phyloP scores from a whole-genome alignment of 1,139 yeast species.

The Geotrichum cucujoidarum region DNA sequence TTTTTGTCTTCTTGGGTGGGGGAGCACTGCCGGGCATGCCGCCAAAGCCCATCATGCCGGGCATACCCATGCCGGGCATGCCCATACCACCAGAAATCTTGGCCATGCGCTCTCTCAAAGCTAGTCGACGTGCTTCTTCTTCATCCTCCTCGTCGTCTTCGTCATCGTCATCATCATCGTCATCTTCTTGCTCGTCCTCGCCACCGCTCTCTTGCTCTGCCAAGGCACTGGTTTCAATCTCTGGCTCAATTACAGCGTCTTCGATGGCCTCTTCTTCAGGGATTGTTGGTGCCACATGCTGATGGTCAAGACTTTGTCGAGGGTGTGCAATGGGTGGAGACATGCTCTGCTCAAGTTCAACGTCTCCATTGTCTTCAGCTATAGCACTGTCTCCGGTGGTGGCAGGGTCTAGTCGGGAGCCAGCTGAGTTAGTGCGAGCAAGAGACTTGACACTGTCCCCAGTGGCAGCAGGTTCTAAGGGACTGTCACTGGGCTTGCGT shows the following conservation, averaged over 20 bases:
- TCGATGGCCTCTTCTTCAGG: background rate
- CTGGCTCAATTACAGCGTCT: too few relatives aligned
- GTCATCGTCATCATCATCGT: slow-evolving; percentile 41
- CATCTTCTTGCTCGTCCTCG: slow-evolving; percentile 26
- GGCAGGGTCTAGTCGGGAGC: slow-evolving; percentile 21
- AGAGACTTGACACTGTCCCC: slow-evolving; percentile 11
- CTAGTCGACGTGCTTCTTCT: slow-evolving; percentile 75
- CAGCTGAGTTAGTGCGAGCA: background rate
- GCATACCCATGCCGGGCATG: slow-evolving; percentile 48
- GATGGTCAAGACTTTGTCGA: slow-evolving; percentile 1
- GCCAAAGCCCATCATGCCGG: slow-evolving; percentile 33
- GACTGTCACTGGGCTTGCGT: slow-evolving; percentile 1
- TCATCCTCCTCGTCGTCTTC: slow-evolving; percentile 55
- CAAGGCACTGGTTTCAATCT: too few relatives aligned
- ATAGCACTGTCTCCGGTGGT: slow-evolving; percentile 22
- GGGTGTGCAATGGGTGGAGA: background rate
- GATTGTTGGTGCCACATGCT: background rate
- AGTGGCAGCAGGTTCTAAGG: slow-evolving; percentile 5
- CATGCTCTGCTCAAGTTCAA: background rate
- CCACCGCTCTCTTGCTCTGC: background rate
- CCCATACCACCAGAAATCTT: slow-evolving; percentile 91
- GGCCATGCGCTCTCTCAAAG: slow-evolving; percentile 91
- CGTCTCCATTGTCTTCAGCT: slow-evolving; percentile 18
- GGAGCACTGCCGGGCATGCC: slow-evolving; percentile 23
- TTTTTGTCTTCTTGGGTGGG: slow-evolving; percentile 23